Base-by-base conservation (phyloP, 306 rosid genomes). In the Prunus salicina region DNA sequence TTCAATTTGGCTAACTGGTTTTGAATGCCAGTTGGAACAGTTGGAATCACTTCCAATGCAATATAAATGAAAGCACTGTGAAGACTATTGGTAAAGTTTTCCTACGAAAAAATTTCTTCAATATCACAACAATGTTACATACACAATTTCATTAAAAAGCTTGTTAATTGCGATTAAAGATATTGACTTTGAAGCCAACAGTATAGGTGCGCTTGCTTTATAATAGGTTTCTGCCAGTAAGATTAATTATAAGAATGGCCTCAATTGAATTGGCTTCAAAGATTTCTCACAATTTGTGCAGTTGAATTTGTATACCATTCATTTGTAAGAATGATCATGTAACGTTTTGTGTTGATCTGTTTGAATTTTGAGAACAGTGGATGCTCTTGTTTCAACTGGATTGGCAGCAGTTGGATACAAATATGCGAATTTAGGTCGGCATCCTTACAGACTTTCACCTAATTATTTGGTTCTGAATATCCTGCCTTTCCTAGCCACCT, bases 321-420 rank as follows among this genome's bases (percentile, higher is more conserved):
- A 38, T 4, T 6, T 38, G 43, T 7, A 38, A 6, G 43, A 38
- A 38, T 38, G 43, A 4, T 6, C 43, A 7, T 38, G 10, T 38
- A 38, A 38, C 43, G 9, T 38, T 38, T 38, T 7, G 43, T 38
- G 43, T 38, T 38, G 43, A 6, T 62, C 25, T 63, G 61, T 63
- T 51, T 51, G 43, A 71, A 57, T 49, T 30, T 45, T 22, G 6
- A 41, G 6, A 22, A 32, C 72, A 74, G 83, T 47, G 56, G 72
- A 80, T 75, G 79, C 72, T 75, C 84, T 74, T 32, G 38, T 80
- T 62, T 55, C 84, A 62, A 80, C 80, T 38, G 84, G 76, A 24
- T 75, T 80, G 84, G 80, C 80, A 13, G 76, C 80, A 68, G 52
- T 75, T 75, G 84, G 83, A 30, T 80, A 75, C 80, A 75, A 69